Evolutionary conservation across 495 filamentous ascomycete species (phyloP).

Genomic region (Geoglossum glabrum): DNA sequence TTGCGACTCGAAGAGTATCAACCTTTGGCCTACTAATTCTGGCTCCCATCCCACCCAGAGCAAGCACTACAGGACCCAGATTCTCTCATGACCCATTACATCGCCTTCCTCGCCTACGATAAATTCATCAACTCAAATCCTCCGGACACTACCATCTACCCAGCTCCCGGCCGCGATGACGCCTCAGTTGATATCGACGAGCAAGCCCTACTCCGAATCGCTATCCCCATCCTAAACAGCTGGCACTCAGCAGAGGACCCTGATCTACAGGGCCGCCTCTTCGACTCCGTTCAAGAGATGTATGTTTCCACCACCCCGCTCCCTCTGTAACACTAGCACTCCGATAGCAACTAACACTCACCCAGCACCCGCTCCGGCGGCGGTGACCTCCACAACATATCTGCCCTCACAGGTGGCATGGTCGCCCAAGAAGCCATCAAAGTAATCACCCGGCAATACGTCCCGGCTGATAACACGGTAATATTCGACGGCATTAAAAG

Average conservation of each 20-base stretch:
- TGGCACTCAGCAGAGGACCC: background rate
- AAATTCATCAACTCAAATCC: conserved; percentile 16
- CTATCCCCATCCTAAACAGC: background rate
- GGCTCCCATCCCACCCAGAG: conserved; percentile 9
- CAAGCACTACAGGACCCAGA: conserved; percentile 21
- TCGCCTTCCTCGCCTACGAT: conserved; percentile 51
- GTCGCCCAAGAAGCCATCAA: conserved; percentile 94
- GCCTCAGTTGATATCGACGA: background rate
- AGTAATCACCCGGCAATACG: conserved; percentile 88
- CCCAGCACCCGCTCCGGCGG: conserved; percentile 53
- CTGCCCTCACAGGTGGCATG: conserved; percentile 77
- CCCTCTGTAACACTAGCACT: background rate
- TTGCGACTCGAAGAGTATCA: background rate
- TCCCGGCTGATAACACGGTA: conserved; percentile 83
- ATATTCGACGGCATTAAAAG: conserved; percentile 80
- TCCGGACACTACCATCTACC: background rate
- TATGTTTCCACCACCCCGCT: background rate
- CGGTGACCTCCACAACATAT: conserved; percentile 83
- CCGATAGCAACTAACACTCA: conserved; percentile 15
- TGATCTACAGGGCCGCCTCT: background rate
- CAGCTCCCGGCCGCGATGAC: background rate
- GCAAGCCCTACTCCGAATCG: background rate
- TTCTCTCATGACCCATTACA: conserved; percentile 57
- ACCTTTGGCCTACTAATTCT: conserved; percentile 10
- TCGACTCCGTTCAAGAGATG: background rate